These are phyloP conservation scores for Cyclospora cayetanensis DNA, from an alignment of 169 alveolate genomes.

Conservation along the genomic window DNA sequence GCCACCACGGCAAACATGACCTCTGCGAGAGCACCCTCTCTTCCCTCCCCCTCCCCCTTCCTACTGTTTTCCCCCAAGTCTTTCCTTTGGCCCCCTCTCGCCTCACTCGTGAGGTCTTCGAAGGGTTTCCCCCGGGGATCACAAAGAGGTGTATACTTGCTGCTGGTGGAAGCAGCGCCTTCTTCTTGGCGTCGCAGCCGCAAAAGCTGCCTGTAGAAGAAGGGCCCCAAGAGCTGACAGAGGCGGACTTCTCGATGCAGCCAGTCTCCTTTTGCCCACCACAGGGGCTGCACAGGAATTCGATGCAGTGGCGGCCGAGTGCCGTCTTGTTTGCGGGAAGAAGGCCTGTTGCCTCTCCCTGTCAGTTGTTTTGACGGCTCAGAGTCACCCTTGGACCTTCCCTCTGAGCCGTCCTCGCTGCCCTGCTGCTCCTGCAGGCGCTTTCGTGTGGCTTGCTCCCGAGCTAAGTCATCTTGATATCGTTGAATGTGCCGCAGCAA, in stretches of 20 bases:
- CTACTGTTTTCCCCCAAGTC: no score
- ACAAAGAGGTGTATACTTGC: no score
- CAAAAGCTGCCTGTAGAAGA: slow-evolving; percentile 15
- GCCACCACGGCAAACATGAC: no score
- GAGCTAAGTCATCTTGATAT: slow-evolving; percentile 29
- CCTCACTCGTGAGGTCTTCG: slow-evolving; percentile 21
- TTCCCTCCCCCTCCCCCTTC: no score
- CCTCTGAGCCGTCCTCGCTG: neutral
- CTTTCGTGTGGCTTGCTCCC: neutral
- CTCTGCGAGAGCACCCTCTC: no score
- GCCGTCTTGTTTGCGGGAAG: neutral
- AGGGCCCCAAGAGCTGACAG: slow-evolving; percentile 20
- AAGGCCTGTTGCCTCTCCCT: no score
- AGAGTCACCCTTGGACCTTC: no score
- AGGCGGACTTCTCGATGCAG: slow-evolving; percentile 22
- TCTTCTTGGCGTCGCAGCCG: neutral
- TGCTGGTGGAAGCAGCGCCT: neutral
- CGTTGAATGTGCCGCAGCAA: slow-evolving; percentile 10
- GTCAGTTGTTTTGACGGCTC: no score
- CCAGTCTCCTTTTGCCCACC: slow-evolving; percentile 49
- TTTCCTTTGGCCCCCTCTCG: no score
- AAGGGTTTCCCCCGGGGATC: slow-evolving; percentile 18
- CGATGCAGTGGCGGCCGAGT: slow-evolving; percentile 12
- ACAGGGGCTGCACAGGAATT: slow-evolving; percentile 30
- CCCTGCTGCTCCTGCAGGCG: neutral